Conservation (phyloP, 768 basidiomycete species). For the Coprinellus aureogranulatus region DNA sequence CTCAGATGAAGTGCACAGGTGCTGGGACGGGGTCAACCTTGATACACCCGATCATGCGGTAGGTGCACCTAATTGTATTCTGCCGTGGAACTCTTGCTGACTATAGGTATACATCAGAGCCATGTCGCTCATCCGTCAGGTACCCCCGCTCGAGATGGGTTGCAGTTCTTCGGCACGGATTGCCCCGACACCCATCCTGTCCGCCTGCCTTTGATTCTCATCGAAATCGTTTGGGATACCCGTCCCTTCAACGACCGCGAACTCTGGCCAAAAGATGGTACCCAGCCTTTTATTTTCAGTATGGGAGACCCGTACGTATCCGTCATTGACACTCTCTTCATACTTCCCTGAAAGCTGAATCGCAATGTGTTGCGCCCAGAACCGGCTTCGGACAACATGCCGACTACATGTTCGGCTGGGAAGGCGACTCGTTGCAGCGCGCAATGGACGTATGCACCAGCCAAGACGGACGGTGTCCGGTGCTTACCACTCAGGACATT, state of each 20-base stretch:
- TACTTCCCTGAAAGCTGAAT: neutral
- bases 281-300: constrained; percentile 8
- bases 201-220: constrained; percentile 6
- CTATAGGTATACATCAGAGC: too few species aligned
- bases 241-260: constrained; percentile 6
- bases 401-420: constrained; percentile 4
- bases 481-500: neutral
- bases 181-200: constrained; percentile 7
- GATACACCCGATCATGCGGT: neutral
- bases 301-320: constrained; percentile 12
- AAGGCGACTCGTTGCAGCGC: constrained; percentile 1
- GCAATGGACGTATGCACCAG: neutral
- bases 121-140: neutral
- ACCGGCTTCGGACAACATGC: constrained; percentile 1
- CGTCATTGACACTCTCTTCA: neutral
- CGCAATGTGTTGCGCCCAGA: too few species aligned
- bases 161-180: neutral
- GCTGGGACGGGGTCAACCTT: constrained; percentile 1
- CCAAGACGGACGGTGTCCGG: neutral
- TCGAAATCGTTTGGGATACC: constrained; percentile 8
- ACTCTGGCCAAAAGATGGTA: constrained; percentile 3
- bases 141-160: neutral
- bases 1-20: too few species aligned
- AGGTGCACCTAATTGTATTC: neutral
- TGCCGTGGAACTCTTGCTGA: too few species aligned